Percentiles rank a stretch among this genome's conserved stretches.
Evolutionary conservation across 306 rosid species (phyloP).

Genomic region (Citrullus amarus): DNA sequence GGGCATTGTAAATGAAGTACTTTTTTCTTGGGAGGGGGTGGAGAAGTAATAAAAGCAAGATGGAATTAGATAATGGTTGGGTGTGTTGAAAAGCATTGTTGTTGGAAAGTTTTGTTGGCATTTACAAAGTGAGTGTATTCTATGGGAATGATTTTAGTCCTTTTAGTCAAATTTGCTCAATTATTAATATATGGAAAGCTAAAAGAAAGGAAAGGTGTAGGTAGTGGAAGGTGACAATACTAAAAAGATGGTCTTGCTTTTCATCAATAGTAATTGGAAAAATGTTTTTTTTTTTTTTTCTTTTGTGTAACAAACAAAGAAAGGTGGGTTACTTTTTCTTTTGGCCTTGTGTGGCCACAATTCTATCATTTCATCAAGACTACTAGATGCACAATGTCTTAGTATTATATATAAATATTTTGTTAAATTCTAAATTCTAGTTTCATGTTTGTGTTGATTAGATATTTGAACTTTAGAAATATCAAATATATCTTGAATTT

Average conservation of each 20-base stretch:
- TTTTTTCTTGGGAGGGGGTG: neutral
- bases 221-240: slow-evolving; percentile 18
- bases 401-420: neutral
- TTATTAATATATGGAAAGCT: slow-evolving; percentile 15
- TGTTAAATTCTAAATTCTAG: no score
- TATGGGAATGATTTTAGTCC: slow-evolving; percentile 20
- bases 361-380: neutral
- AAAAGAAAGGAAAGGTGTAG: slow-evolving; percentile 13
- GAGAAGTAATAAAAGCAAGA: slow-evolving; percentile 23
- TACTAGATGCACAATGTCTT: neutral
- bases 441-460: no score
- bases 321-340: slow-evolving; percentile 4
- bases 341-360: neutral
- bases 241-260: slow-evolving; percentile 10
- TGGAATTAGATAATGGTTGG: slow-evolving; percentile 40
- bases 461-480: no score
- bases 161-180: slow-evolving; percentile 13
- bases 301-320: neutral
- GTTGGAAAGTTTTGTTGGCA: slow-evolving; percentile 1
- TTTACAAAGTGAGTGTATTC: slow-evolving; percentile 8
- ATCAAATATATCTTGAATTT: no score
- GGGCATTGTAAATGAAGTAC: neutral
- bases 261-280: slow-evolving; percentile 1
- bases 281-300: neutral
- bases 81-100: slow-evolving; percentile 16